Evolutionary conservation across 805 yeast species (phyloP), one percentile per base, ranked within the genome.

Genomic region (Pichia deserticola): DNA sequence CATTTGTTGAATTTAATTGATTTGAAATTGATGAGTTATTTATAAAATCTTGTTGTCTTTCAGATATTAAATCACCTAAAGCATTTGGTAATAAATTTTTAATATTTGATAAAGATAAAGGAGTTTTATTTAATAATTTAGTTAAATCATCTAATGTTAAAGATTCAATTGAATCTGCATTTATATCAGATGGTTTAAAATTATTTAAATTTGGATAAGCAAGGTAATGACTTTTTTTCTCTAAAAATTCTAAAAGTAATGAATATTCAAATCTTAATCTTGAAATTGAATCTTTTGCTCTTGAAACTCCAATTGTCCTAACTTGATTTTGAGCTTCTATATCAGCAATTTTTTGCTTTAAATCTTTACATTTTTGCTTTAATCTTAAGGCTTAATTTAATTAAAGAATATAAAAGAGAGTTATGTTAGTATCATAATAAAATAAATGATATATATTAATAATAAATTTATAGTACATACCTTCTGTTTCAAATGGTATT

Each of bases 221-320:
- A 34, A 59, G 47, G 28, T 54, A 56, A 5, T 54, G 43, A 12
- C 79, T 74, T 49, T 80, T 72, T 8, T 73, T 73, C 57, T 90
- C 97, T 40, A 93, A 74, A 52, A 86, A 75, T 62, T 92, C 97
- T 41, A 90, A 68, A 33, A 93, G 69, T 11, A 92, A 70, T 1
- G 90, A 78, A 60, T 93, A 85, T 62, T 93, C 98, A 42, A 89
- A 74, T 51, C 96, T 78, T 42, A 88, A 72, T 54, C 97, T 72
- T 57, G 88, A 80, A 36, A 90, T 81, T 8, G 89, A 79, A 30
- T 80, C 75, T 54, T 86, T 80, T 11, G 95, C 82, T 57, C 96
- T 78, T 13, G 84, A 77, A 35, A 93, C 79, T 1, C 93, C 86
- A 33, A 89, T 68, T 0, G 89, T 77, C 48, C 89, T 79, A 7